These are phyloP conservation scores for Penicillium longicatenatum DNA, from an alignment of 495 filamentous ascomycete species.

Conservation along the genomic window DNA sequence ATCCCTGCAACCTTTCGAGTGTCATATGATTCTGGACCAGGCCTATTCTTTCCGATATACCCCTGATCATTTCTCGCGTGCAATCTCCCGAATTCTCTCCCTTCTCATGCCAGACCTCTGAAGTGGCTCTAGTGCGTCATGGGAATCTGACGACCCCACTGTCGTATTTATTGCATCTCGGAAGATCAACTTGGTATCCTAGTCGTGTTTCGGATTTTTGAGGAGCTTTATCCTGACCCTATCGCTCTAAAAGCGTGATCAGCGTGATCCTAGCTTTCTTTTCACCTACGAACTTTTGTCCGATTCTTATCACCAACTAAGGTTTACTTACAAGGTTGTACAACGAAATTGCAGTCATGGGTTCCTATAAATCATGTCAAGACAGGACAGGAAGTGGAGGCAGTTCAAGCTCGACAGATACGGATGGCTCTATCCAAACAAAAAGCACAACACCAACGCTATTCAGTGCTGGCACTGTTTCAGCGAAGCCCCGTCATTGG, in stretches of 20 bases:
- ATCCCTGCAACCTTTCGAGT: constrained; percentile 3
- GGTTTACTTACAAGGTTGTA: neutral
- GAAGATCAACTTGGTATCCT: neutral
- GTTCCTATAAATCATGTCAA: constrained; percentile 37
- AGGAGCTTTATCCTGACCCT: neutral
- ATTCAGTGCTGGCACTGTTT: constrained; percentile 57
- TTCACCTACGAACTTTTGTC: neutral
- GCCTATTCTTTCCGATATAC: constrained; percentile 10
- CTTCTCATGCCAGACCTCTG: constrained; percentile 12
- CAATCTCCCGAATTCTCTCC: neutral
- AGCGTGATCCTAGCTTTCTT: neutral
- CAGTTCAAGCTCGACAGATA: constrained; percentile 62
- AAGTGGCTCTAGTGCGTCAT: constrained; percentile 18
- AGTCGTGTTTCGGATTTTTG: neutral
- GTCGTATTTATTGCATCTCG: neutral
- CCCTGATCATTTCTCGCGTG: constrained; percentile 11
- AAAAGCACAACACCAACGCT: constrained; percentile 70
- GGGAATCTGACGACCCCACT: constrained; percentile 19
- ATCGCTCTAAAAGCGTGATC: neutral
- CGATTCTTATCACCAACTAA: neutral
- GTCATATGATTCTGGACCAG: constrained; percentile 10
- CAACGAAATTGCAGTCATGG: constrained; percentile 27
- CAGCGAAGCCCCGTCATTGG: constrained; percentile 9
- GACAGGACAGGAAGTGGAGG: constrained; percentile 30
- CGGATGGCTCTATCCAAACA: constrained; percentile 64